A percentile compares a stretch with the other conserved stretches of the same genome.
Conservation (phyloP, 768 basidiomycete species). For the Mycena floridula region DNA sequence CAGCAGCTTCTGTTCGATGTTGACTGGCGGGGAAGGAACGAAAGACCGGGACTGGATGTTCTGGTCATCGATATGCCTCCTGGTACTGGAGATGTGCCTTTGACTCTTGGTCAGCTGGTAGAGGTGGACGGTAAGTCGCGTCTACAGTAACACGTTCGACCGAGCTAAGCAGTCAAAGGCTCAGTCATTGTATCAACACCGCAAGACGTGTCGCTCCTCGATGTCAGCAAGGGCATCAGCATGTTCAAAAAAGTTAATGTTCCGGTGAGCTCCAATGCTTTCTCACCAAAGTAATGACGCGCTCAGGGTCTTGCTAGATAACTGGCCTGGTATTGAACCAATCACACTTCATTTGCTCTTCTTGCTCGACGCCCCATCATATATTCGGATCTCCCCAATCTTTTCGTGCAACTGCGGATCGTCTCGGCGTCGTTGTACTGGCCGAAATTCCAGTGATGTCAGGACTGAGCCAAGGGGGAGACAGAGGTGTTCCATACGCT, state of each 20-base stretch:
- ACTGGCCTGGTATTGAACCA: conserved; percentile 86
- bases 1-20: conserved; percentile 96
- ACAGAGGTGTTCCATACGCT: conserved; percentile 56
- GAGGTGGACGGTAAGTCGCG: conserved; percentile 65
- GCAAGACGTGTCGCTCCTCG: conserved; percentile 87
- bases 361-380: conserved; percentile 57
- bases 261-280: conserved; percentile 63
- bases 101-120: conserved; percentile 87
- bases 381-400: conserved; percentile 65
- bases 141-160: conserved; percentile 1
- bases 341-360: conserved; percentile 74
- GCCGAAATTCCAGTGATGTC: conserved; percentile 80
- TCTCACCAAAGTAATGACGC: conserved; percentile 2
- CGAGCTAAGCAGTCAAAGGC: conserved; percentile 40
- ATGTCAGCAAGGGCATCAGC: conserved; percentile 87
- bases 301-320: conserved; percentile 61
- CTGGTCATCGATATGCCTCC: conserved; percentile 96
- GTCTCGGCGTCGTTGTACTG: conserved; percentile 58
- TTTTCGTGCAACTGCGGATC: conserved; percentile 54
- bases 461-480: conserved; percentile 67
- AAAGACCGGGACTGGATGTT: conserved; percentile 72
- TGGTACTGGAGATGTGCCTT: conserved; percentile 92
- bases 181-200: conserved; percentile 94
- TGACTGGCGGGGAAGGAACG: conserved; percentile 59
- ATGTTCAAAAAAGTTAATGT: conserved; percentile 89